Evolutionary conservation across 345 rosid genomes (phyloP).

Genomic region (Corchorus olitorius): DNA sequence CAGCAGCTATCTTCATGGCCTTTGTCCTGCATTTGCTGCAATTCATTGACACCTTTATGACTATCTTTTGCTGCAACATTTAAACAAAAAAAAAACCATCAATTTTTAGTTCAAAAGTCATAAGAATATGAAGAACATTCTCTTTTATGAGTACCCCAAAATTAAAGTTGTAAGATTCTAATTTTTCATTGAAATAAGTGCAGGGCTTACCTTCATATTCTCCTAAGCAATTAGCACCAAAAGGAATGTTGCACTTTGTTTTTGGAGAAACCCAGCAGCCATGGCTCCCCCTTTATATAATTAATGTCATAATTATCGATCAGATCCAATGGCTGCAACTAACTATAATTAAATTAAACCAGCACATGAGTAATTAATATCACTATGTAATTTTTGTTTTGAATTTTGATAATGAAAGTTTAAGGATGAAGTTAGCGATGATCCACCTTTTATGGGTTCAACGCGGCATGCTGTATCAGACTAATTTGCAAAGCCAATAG

Average conservation of each 20-base stretch:
- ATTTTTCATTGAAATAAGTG: slow-evolving; percentile 13
- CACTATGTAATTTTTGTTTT: neutral
- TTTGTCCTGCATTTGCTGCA: slow-evolving; percentile 40
- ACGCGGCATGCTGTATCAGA: neutral
- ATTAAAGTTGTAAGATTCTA: too few relatives aligned
- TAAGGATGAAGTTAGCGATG: neutral
- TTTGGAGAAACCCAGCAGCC: neutral
- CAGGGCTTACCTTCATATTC: slow-evolving; percentile 14
- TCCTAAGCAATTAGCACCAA: neutral
- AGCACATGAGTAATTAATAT: neutral
- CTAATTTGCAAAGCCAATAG: neutral
- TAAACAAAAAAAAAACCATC: neutral
- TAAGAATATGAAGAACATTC: neutral
- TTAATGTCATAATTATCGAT: neutral
- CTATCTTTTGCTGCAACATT: slow-evolving; percentile 45
- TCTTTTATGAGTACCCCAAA: neutral
- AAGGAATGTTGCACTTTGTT: neutral
- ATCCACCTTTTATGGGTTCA: slow-evolving; percentile 28
- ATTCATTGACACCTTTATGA: slow-evolving; percentile 28
- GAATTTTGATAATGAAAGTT: neutral
- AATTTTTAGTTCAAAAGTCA: neutral
- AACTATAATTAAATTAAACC: neutral
- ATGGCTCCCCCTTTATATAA: neutral
- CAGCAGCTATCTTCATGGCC: slow-evolving; percentile 41
- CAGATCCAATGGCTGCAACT: neutral